Percentiles rank a stretch among this genome's conserved stretches.
Conservation (phyloP, 2,329 filamentous ascomycete genomes). For the Xylariaceae sp. region DNA sequence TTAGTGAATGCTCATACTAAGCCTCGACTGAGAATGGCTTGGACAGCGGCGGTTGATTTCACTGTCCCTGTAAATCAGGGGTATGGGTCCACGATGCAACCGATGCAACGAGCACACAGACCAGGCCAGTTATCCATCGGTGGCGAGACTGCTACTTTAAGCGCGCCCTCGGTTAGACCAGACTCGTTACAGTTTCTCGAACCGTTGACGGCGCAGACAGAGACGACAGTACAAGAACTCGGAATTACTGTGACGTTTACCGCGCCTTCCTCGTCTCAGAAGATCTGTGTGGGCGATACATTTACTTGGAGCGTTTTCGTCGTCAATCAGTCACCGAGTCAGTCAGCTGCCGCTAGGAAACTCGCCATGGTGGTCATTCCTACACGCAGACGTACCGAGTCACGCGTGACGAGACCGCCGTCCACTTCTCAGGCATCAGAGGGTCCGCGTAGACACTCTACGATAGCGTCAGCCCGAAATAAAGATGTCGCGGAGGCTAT, state of each 20-base stretch:
- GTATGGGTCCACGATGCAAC: constrained; percentile 51
- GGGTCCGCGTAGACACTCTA: constrained; percentile 15
- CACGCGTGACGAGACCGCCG: constrained; percentile 47
- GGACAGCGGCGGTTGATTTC: constrained; percentile 66
- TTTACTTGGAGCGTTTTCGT: constrained; percentile 72
- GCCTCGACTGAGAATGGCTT: constrained; percentile 59
- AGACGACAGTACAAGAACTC: constrained; percentile 51
- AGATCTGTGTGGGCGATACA: constrained; percentile 55
- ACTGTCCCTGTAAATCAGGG: constrained; percentile 59
- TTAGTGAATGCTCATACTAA: constrained; percentile 48
- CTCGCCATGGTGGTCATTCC: constrained; percentile 65
- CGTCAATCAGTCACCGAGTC: constrained; percentile 58
- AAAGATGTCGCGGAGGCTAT: constrained; percentile 57
- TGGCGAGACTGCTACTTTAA: constrained; percentile 48
- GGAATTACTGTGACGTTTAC: constrained; percentile 73
- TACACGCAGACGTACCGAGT: constrained; percentile 55
- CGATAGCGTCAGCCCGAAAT: constrained; percentile 20
- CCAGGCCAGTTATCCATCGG: constrained; percentile 61
- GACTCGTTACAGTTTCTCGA: constrained; percentile 57
- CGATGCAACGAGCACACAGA: constrained; percentile 57
- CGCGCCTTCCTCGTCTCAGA: constrained; percentile 46
- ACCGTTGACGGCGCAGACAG: constrained; percentile 43
- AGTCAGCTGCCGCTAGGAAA: constrained; percentile 50
- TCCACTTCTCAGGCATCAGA: constrained; percentile 44
- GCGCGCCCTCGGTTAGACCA: constrained; percentile 52